Evolutionary conservation across 116 monocot genomes (phyloP), one percentile per base, ranked within the genome.

Genomic region (Trichopus zeylanicus): DNA sequence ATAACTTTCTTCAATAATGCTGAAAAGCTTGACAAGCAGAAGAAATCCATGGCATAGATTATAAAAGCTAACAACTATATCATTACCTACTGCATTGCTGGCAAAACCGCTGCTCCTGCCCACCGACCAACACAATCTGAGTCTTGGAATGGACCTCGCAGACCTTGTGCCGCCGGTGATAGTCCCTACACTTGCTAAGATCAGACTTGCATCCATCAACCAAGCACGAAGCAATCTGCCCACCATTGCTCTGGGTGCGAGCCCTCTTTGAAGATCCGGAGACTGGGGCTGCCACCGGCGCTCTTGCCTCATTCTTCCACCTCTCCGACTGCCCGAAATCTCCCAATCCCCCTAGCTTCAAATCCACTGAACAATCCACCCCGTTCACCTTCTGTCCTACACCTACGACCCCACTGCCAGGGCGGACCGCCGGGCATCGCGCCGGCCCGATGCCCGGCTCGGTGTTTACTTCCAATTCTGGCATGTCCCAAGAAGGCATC

Each of bases 11-110:
- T 5, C 6, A 33, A 33, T 8, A 33, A 33, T 4, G 8, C 4
- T 33, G 32, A 33, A 33, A 33, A 33, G n/a, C n/a, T n/a, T 33
- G 32, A 33, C 4, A 33, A 8, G 8, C 6, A 33, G 32, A 33
- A 5, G 32, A 4, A 5, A 33, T 33, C 8, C 32, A 5, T 33
- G n/a, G n/a, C n/a, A n/a, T n/a, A n/a, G n/a, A n/a, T n/a, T n/a
- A n/a, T n/a, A n/a, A n/a, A n/a, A n/a, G n/a, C n/a, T n/a, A n/a
- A n/a, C n/a, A n/a, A n/a, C n/a, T n/a, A n/a, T n/a, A n/a, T n/a
- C n/a, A n/a, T n/a, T n/a, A n/a, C 92, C 92, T 92, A 78, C 92
- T 92, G 64, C 92, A 92, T 70, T 92, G 92, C 73, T 92, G 92
- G 70, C 92, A 92, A 67, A 92, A 92, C 24, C 92, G 62, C 62